Evolutionary conservation across 768 basidiomycete species (phyloP).

Genomic region (Termitomyces sp.): DNA sequence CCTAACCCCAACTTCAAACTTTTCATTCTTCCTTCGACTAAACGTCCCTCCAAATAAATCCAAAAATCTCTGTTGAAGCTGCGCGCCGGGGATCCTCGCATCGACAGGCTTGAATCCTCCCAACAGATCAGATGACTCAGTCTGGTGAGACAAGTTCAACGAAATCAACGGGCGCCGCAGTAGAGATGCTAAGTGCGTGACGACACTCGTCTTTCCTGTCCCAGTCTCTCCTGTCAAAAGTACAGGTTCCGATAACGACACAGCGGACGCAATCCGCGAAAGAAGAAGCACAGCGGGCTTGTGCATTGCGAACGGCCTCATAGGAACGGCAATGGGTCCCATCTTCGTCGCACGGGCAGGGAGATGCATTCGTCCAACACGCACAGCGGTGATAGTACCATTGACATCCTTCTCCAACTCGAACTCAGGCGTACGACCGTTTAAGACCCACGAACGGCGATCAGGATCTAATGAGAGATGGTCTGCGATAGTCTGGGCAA

Average conservation of each 20-base stretch:
- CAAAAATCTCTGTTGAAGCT: constrained; percentile 67
- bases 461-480: constrained; percentile 66
- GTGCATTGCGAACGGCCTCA: constrained; percentile 83
- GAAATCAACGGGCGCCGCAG: constrained; percentile 75
- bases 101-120: constrained; percentile 98
- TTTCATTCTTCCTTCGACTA: constrained; percentile 83
- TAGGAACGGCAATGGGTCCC: constrained; percentile 23
- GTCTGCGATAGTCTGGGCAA: constrained; percentile 51
- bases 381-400: constrained; percentile 49
- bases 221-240: constrained; percentile 96
- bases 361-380: constrained; percentile 59
- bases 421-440: constrained; percentile 60
- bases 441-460: constrained; percentile 63
- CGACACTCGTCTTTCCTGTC: constrained; percentile 95
- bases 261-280: constrained; percentile 70
- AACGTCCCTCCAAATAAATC: constrained; percentile 83
- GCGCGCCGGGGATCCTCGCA: constrained; percentile 68
- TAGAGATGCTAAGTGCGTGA: constrained; percentile 82
- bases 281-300: constrained; percentile 76
- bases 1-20: constrained; percentile 75
- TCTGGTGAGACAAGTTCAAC: constrained; percentile 93
- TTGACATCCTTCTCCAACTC: constrained; percentile 64
- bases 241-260: constrained; percentile 74
- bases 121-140: constrained; percentile 88
- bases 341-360: constrained; percentile 34